Evolutionary conservation across 768 basidiomycete species (phyloP), one percentile per base, ranked within the genome.

Genomic region (Leccinum uliginosum): DNA sequence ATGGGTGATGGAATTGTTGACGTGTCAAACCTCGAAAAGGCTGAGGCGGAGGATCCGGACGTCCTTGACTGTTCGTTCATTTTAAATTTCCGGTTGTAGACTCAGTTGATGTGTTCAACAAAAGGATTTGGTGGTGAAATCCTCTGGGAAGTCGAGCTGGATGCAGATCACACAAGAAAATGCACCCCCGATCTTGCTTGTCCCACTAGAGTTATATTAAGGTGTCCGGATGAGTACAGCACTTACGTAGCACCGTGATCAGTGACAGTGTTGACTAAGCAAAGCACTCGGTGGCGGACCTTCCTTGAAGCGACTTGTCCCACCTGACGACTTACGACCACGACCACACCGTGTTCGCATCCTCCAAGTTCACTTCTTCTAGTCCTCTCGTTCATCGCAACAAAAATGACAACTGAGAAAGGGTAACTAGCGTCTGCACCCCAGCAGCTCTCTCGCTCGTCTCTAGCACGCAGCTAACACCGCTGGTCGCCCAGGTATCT

Each of bases 401-500:
- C 43, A 29, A 65, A 64, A 63, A 77, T 77, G 76, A 67, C 76
- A 17, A 74, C 75, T 53, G 77, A 78, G 65, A 73, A 61, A 70
- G 73, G 73, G 79, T 77, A 70, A 63, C 14, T 53, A 59, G 17
- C 23, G 21, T 51, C 35, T 51, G 11, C 46, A 54, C n/a, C 32
- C 58, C 63, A 19, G 50, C 21, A 47, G 51, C 40, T 40, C 27
- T 53, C 30, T 47, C 6, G 0, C 30, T 7, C 10, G n/a, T 56
- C 29, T 51, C 32, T 60, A 15, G 32, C 21, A 2, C 44, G 14
- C 40, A 24, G 47, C 61, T 69, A 14, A 72, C 56, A 26, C 30
- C 3, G 24, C 29, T 6, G 19, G 35, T 54, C 52, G 61, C 38
- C 24, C 70, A 91, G 89, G 65, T 87, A 81, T 73, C 78, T 87